Percentiles rank a stretch among this genome's conserved stretches.
Conservation (phyloP, 169 alveolate genomes). For the Plasmodium vivax region DNA sequence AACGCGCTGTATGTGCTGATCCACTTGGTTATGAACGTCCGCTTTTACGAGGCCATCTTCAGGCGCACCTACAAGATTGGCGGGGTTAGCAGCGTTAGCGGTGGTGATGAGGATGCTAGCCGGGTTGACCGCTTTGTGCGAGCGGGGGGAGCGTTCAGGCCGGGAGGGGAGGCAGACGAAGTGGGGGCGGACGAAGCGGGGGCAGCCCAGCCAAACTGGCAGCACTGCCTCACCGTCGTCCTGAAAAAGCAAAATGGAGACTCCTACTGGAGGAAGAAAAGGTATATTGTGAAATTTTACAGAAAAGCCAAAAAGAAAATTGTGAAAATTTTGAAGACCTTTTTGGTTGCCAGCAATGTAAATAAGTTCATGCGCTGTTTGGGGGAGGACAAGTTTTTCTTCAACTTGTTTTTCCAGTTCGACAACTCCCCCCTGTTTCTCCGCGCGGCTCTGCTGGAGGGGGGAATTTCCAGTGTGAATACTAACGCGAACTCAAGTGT, state of each 20-base stretch:
- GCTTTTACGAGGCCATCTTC: conserved; percentile 27
- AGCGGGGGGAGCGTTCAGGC: background rate
- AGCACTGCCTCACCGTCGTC: background rate
- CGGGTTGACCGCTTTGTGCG: background rate
- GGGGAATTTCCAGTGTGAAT: background rate
- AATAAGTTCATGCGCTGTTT: conserved; percentile 10
- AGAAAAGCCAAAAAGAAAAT: conserved; percentile 15
- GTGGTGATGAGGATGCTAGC: background rate
- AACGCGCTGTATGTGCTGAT: conserved; percentile 38
- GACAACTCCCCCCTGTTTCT: conserved; percentile 56
- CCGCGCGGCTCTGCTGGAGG: background rate
- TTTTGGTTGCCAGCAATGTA: background rate
- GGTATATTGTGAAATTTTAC: conserved; percentile 36
- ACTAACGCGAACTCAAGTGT: background rate
- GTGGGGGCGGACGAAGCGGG: background rate
- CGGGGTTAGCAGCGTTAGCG: background rate
- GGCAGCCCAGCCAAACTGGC: background rate
- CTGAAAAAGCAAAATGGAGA: background rate
- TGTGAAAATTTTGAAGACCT: conserved; percentile 8
- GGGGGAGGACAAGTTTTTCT: conserved; percentile 15
- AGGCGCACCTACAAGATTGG: conserved; percentile 10
- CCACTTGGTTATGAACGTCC: conserved; percentile 29
- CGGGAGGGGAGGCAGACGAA: background rate
- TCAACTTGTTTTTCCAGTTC: conserved; percentile 5
- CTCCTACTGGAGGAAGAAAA: conserved; percentile 25